A percentile compares a stretch with the other conserved stretches of the same genome.
These are phyloP conservation scores for Tetraselmis chui DNA, from an alignment of 139 green algal genomes.

Conservation along the genomic window DNA sequence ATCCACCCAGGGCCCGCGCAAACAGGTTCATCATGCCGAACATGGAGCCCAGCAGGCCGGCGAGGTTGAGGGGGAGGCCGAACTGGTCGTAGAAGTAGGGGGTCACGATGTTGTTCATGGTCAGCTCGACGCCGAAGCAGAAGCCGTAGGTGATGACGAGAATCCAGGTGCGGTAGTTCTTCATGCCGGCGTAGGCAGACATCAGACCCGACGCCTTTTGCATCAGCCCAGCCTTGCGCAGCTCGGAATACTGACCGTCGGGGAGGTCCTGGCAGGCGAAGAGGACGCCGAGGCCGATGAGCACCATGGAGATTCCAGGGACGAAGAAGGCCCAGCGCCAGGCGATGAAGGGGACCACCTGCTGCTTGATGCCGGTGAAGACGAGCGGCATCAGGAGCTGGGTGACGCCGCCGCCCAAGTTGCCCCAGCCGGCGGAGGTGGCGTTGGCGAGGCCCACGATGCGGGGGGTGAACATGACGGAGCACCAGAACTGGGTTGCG, in stretches of 20 bases:
- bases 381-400: constrained; percentile 91
- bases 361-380: constrained; percentile 42
- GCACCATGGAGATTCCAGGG: too few species aligned
- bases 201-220: constrained; percentile 15
- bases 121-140: constrained; percentile 82
- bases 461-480: constrained; percentile 80
- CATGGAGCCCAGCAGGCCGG: constrained; percentile 50
- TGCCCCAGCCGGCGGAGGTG: constrained; percentile 79
- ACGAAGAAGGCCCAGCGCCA: constrained; percentile 90
- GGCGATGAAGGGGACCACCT: constrained; percentile 44
- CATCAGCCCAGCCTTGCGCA: constrained; percentile 68
- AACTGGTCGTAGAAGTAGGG: constrained; percentile 73
- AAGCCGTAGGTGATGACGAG: constrained; percentile 65
- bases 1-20: constrained; percentile 72
- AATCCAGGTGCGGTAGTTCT: constrained; percentile 63
- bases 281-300: constrained; percentile 28
- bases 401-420: constrained; percentile 82
- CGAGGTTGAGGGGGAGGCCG: constrained; percentile 41
- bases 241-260: constrained; percentile 74
- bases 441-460: constrained; percentile 89
- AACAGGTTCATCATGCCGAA: constrained; percentile 78
- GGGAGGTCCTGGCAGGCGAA: constrained; percentile 69
- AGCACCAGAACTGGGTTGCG: constrained; percentile 84
- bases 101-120: constrained; percentile 71
- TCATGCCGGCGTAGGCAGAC: too few species aligned